Evolutionary conservation across 2,329 filamentous ascomycete species (phyloP), one percentile per base, ranked within the genome.

Genomic region (Fusarium sp.): DNA sequence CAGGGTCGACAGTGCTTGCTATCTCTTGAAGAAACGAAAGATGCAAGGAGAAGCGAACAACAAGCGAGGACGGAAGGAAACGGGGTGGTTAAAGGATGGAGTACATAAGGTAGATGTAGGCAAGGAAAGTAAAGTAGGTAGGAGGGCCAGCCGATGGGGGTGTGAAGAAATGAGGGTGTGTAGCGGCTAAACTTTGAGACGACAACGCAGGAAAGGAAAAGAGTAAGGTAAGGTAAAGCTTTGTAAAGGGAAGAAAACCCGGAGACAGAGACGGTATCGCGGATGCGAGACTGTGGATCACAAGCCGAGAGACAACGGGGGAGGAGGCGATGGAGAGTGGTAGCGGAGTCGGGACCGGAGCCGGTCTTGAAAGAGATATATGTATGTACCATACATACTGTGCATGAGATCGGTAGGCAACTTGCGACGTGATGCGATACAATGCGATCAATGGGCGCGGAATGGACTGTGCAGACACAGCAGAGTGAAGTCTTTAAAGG

Each of bases 151-250:
- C 64, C 54, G 51, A 73, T 56, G 65, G 65, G 72, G 70, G 65
- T 68, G 75, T 64, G 62, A 48, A 35, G 53, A 51, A 58, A 67
- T 62, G 61, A 36, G 55, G 66, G 72, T 62, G 63, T 69, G 72
- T 64, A 70, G 66, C 73, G 69, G 57, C 64, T 74, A 76, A 74
- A 76, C 72, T 74, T 74, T 75, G 59, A 74, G 63, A 59, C 54
- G 75, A 69, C 69, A 67, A 65, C 65, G 53, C 63, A 59, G 28
- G 45, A 65, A 57, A 57, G 57, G 57, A 66, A 51, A 60, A 69
- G 69, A 64, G 51, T 69, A 42, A 59, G 26, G 44, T 26, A n/a
- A 15, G 32, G 50, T 54, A 54, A 39, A 54, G 51, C 20, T 39
- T 39, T 39, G 70, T 61, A 44, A 63, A 73, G 65, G 60, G 47